Evolutionary conservation across 148 eudicot species (phyloP).

Genomic region (Fallopia convolvulus): DNA sequence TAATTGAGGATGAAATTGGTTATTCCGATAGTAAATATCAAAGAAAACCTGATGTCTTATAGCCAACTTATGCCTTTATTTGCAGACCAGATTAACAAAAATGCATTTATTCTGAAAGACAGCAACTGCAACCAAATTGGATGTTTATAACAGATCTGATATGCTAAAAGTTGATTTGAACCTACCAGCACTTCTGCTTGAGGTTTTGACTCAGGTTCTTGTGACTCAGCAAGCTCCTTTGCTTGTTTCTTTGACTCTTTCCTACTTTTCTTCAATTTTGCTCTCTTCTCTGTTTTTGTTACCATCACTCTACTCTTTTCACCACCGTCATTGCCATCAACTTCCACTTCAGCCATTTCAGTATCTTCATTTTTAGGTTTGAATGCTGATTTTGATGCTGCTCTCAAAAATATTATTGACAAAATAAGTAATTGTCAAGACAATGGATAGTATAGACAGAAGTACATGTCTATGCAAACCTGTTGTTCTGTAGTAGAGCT

Average conservation of each 20-base stretch:
- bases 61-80: too few relatives aligned
- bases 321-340: slow-evolving; percentile 21
- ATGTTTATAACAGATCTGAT: neutral
- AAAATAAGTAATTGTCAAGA: slow-evolving; percentile 6
- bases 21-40: neutral
- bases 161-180: neutral
- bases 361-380: slow-evolving; percentile 19
- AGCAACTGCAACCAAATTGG: neutral
- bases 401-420: slow-evolving; percentile 1
- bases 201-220: slow-evolving; percentile 44
- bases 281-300: slow-evolving; percentile 75
- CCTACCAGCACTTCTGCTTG: slow-evolving; percentile 69
- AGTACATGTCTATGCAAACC: slow-evolving; percentile 28
- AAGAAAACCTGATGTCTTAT: neutral
- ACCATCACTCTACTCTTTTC: slow-evolving; percentile 33
- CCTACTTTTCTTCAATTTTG: slow-evolving; percentile 65
- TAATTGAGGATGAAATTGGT: neutral
- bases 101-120: neutral
- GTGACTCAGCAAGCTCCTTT: slow-evolving; percentile 38
- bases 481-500: slow-evolving; percentile 55
- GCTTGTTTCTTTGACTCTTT: slow-evolving; percentile 80
- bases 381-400: slow-evolving; percentile 36
- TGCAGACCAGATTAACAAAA: neutral
- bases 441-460: neutral
- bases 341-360: slow-evolving; percentile 37